Conservation (phyloP, 768 basidiomycete genomes). For the Daedaleopsis sinensis region DNA sequence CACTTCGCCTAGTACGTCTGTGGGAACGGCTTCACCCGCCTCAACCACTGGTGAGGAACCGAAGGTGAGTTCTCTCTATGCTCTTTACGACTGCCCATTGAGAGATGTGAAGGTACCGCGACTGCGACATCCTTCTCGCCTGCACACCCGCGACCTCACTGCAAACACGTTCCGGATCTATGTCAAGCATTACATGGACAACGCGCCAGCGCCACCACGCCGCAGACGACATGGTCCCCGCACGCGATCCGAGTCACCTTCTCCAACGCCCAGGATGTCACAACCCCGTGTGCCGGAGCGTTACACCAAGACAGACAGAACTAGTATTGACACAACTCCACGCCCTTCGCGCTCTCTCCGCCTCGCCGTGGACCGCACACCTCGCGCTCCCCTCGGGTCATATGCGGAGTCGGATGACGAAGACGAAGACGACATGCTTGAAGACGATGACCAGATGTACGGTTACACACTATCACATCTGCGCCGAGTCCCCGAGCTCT, state of each 20-base stretch:
- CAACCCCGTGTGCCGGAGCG: not conserved
- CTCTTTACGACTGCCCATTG: not conserved
- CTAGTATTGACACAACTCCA: constrained; percentile 16
- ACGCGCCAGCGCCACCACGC: constrained; percentile 37
- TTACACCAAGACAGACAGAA: constrained; percentile 7
- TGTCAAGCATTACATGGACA: constrained; percentile 79
- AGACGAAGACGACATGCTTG: constrained; percentile 5
- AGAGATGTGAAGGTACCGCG: constrained; percentile 38
- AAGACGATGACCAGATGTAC: constrained; percentile 23
- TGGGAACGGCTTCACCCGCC: not conserved
- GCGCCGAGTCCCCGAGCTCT: constrained; percentile 75
- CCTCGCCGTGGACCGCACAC: constrained; percentile 33
- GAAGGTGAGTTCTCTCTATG: constrained; percentile 13
- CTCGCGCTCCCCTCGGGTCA: constrained; percentile 26
- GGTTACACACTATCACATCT: constrained; percentile 78
- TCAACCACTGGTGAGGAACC: not conserved
- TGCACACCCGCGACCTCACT: constrained; percentile 69
- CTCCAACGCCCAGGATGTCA: constrained; percentile 9
- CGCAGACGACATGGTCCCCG: not conserved
- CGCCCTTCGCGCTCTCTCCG: constrained; percentile 34
- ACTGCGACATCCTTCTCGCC: constrained; percentile 72
- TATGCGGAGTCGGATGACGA: constrained; percentile 7
- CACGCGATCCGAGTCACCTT: constrained; percentile 17
- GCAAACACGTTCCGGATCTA: constrained; percentile 75
- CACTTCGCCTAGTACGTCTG: constrained; percentile 7